phyloP scores from a whole-genome alignment of 2,329 filamentous ascomycete species.

The Zymoseptoria ardabiliae region DNA sequence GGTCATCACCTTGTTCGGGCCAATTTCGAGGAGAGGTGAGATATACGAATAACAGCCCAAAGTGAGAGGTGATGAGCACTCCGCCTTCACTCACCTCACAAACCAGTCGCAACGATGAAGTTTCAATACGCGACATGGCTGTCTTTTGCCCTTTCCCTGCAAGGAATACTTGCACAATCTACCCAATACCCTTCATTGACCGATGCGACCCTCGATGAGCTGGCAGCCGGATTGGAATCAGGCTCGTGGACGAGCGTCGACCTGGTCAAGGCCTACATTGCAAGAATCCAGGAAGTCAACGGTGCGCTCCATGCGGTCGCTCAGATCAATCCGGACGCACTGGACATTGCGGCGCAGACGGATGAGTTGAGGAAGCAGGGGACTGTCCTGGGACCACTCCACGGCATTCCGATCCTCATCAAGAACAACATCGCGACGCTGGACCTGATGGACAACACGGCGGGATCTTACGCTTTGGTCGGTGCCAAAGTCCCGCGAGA shows the following conservation, averaged over 20 bases:
- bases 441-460: conserved; percentile 57
- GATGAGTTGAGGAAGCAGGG: conserved; percentile 45
- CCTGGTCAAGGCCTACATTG: conserved; percentile 49
- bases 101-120: not conserved
- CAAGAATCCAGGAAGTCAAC: conserved; percentile 48
- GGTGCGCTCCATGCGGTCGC: conserved; percentile 45
- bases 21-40: no score
- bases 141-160: not conserved
- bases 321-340: conserved; percentile 50
- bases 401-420: conserved; percentile 59
- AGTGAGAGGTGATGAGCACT: not conserved
- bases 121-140: not conserved
- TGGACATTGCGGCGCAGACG: conserved; percentile 41
- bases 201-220: conserved; percentile 46
- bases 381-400: conserved; percentile 46
- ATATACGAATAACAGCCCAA: no score
- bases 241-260: conserved; percentile 52
- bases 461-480: conserved; percentile 57
- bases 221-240: conserved; percentile 42
- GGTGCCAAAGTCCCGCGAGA: conserved; percentile 52
- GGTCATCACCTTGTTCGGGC: no score
- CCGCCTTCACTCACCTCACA: not conserved
- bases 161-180: not conserved
- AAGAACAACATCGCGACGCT: conserved; percentile 61
- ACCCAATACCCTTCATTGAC: conserved; percentile 36